A percentile compares a stretch with the other conserved stretches of the same genome.
Conservation (phyloP, 2,329 filamentous ascomycete species). For the Neurospora sp. region DNA sequence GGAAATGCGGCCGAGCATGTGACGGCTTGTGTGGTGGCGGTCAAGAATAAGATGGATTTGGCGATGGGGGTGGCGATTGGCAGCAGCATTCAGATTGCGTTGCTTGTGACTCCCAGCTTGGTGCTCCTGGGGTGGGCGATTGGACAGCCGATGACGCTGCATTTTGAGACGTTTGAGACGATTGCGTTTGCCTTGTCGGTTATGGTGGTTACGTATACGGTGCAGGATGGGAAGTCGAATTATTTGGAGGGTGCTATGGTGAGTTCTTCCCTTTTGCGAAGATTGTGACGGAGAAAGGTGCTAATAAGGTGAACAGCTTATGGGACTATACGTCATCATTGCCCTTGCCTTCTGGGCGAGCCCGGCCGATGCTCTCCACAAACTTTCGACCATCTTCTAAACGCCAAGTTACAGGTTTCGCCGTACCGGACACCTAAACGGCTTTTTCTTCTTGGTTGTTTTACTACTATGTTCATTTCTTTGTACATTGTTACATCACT, state of each 20-base stretch:
- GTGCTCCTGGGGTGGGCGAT: slow-evolving; percentile 73
- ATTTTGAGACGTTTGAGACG: slow-evolving; percentile 70
- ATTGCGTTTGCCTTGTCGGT: slow-evolving; percentile 69
- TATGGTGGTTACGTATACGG: slow-evolving; percentile 64
- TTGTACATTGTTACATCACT: neutral
- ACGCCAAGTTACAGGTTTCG: neutral
- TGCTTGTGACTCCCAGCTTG: slow-evolving; percentile 70
- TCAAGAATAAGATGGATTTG: slow-evolving; percentile 66
- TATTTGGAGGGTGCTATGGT: slow-evolving; percentile 75
- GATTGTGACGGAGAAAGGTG: neutral
- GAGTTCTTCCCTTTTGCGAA: slow-evolving; percentile 10
- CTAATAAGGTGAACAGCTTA: slow-evolving; percentile 18
- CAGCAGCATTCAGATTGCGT: slow-evolving; percentile 71
- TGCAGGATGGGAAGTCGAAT: slow-evolving; percentile 75
- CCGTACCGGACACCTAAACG: neutral
- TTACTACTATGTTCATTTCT: neutral
- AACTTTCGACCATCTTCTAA: slow-evolving; percentile 2
- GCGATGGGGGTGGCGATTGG: slow-evolving; percentile 75
- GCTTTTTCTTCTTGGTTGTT: neutral
- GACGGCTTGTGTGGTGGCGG: slow-evolving; percentile 68
- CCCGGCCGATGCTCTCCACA: slow-evolving; percentile 38
- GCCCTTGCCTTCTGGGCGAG: slow-evolving; percentile 50
- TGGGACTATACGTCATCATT: slow-evolving; percentile 48
- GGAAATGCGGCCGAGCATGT: slow-evolving; percentile 76
- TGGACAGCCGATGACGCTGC: slow-evolving; percentile 61